phyloP scores from a whole-genome alignment of 345 rosid genomes.

The Populus euphratica region DNA sequence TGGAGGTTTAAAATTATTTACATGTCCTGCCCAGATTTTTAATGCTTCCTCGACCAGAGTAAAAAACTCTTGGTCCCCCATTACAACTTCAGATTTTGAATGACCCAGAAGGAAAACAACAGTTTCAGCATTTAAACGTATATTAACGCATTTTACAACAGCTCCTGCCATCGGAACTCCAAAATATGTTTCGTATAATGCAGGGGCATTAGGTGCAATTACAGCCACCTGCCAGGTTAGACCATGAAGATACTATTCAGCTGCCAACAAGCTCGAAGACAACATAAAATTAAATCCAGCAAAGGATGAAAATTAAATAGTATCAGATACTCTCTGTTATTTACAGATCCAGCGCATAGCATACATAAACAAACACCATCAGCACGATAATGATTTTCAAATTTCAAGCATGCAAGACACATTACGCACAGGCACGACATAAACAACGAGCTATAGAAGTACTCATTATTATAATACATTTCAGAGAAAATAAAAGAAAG shows the following conservation, averaged over 20 bases:
- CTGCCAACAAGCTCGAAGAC: neutral
- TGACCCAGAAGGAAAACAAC: conserved; percentile 80
- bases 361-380: neutral
- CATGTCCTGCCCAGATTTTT: conserved; percentile 47
- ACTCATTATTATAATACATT: neutral
- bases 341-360: neutral
- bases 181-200: conserved; percentile 81
- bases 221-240: conserved; percentile 57
- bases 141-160: conserved; percentile 67
- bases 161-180: conserved; percentile 96
- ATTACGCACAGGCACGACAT: neutral
- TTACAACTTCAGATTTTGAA: conserved; percentile 55
- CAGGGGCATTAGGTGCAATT: conserved; percentile 85
- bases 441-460: neutral
- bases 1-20: conserved; percentile 48
- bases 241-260: neutral
- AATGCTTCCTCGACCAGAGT: conserved; percentile 69
- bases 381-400: neutral
- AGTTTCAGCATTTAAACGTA: conserved; percentile 69
- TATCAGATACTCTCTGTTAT: neutral
- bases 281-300: neutral
- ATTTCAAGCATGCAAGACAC: neutral
- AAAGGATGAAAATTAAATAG: neutral
- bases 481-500: neutral
- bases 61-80: conserved; percentile 88